phyloP scores from a whole-genome alignment of 805 yeast species.

The Ogataea trehaloabstinens region DNA sequence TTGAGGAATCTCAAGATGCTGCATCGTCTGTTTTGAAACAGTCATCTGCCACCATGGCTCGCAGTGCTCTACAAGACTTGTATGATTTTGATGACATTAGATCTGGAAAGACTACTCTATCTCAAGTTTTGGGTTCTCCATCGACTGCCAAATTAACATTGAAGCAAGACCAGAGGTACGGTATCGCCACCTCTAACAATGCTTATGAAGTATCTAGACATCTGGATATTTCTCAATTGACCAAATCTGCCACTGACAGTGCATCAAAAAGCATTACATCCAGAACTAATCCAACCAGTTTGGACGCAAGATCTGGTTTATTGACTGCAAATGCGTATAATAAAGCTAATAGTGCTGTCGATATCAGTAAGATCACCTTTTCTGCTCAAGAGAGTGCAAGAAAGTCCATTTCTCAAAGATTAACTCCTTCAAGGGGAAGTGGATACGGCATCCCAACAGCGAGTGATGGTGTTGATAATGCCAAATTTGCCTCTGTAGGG shows the following conservation, averaged over 20 bases:
- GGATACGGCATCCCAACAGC: slow-evolving; percentile 40
- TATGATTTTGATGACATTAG: slow-evolving; percentile 44
- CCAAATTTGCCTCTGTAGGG: slow-evolving; percentile 51
- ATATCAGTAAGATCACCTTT: slow-evolving; percentile 50
- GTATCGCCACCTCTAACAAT: slow-evolving; percentile 25
- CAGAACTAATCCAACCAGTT: slow-evolving; percentile 42
- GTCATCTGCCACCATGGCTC: slow-evolving; percentile 29
- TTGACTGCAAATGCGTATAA: slow-evolving; percentile 26
- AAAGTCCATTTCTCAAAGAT: slow-evolving; percentile 27
- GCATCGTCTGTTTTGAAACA: slow-evolving; percentile 41
- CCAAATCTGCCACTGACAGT: slow-evolving; percentile 33
- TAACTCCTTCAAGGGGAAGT: slow-evolving; percentile 23
- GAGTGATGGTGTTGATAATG: slow-evolving; percentile 40
- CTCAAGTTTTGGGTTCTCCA: slow-evolving; percentile 22
- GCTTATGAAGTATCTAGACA: slow-evolving; percentile 30
- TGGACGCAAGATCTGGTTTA: slow-evolving; percentile 33
- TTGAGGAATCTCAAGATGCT: slow-evolving; percentile 38
- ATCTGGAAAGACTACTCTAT: slow-evolving; percentile 36
- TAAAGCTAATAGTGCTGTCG: slow-evolving; percentile 43
- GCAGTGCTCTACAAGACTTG: slow-evolving; percentile 37
- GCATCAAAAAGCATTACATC: slow-evolving; percentile 45
- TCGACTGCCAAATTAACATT: slow-evolving; percentile 13
- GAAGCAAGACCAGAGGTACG: slow-evolving; percentile 7
- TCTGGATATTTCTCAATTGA: slow-evolving; percentile 29
- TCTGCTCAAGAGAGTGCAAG: slow-evolving; percentile 44